phyloP scores from a whole-genome alignment of 2,329 filamentous ascomycete species.

The Cladosporium sp. region DNA sequence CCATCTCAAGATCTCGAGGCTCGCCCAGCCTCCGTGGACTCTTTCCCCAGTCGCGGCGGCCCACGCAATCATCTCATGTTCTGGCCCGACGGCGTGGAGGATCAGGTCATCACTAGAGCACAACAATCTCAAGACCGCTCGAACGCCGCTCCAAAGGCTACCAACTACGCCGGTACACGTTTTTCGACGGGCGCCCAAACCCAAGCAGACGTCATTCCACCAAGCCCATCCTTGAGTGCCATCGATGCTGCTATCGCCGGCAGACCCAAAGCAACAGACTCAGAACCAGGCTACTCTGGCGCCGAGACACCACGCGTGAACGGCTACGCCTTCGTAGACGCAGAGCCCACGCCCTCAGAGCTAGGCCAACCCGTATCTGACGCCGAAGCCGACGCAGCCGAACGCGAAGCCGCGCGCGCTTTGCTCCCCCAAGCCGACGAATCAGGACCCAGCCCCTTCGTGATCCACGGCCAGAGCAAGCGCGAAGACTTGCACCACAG shows the following conservation, averaged over 20 bases:
- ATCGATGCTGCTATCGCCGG: constrained; percentile 81
- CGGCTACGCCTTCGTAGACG: constrained; percentile 91
- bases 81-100: constrained; percentile 59
- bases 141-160: constrained; percentile 68
- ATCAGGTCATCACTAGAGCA: constrained; percentile 54
- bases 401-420: constrained; percentile 35
- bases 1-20: constrained; percentile 59
- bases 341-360: constrained; percentile 58
- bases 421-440: constrained; percentile 46
- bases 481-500: constrained; percentile 79
- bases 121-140: constrained; percentile 68
- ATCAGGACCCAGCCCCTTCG: constrained; percentile 70
- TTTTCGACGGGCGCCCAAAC: constrained; percentile 48
- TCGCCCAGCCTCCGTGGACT: constrained; percentile 71
- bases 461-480: constrained; percentile 67
- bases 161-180: constrained; percentile 81
- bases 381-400: constrained; percentile 30
- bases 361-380: constrained; percentile 46
- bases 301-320: constrained; percentile 86
- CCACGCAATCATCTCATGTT: constrained; percentile 91
- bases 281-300: constrained; percentile 57
- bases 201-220: constrained; percentile 45
- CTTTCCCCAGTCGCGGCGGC: constrained; percentile 57
- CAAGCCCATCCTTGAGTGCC: constrained; percentile 80
- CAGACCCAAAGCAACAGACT: constrained; percentile 57